Evolutionary conservation across 225 moss, liverwort and hornwort species (phyloP), one percentile per base, ranked within the genome.

Genomic region (Physcomitrium patens): DNA sequence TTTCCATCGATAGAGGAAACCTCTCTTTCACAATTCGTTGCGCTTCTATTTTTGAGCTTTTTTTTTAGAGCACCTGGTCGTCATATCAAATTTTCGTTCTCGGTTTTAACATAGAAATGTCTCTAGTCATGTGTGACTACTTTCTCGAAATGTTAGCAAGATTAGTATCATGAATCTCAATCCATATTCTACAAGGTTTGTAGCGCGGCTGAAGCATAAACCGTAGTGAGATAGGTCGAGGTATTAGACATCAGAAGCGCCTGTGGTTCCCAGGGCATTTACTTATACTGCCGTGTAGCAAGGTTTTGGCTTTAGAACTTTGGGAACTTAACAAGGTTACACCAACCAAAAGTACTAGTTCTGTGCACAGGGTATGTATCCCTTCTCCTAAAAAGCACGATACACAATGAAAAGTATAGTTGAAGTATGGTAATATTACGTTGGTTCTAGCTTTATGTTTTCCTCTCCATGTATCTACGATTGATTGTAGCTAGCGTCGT

Each of bases 381-480:
- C 52, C 41, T 26, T 51, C 5, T 60, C 43, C 15, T 45, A 78
- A 51, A 65, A 63, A 50, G 58, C 73, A 14, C 0, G 16, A 47
- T 65, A 23, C 59, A 19, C 68, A 73, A 79, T 69, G 74, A 68
- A 74, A 69, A 63, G 24, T 74, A 14, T 73, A 47, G 74, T 79
- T 74, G 1, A 65, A 50, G 57, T 68, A 37, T 37, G 52, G 47
- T 59, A 69, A 23, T n/a, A 12, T 0, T 22, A 51, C 0, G 6
- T 65, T 65, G 43, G 22, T 58, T 18, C 69, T 60, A 64, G 20
- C 23, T 53, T 70, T 51, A 45, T 52, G 54, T 60, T 55, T 16
- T 74, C 44, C 18, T 8, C 15, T 65, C n/a, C 49, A 20, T 46
- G 31, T 77, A 24, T 24, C 26, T 31, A 22, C 16, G 49, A 68